phyloP scores from a whole-genome alignment of 1,139 yeast genomes.

The Fermentozyma sake region DNA sequence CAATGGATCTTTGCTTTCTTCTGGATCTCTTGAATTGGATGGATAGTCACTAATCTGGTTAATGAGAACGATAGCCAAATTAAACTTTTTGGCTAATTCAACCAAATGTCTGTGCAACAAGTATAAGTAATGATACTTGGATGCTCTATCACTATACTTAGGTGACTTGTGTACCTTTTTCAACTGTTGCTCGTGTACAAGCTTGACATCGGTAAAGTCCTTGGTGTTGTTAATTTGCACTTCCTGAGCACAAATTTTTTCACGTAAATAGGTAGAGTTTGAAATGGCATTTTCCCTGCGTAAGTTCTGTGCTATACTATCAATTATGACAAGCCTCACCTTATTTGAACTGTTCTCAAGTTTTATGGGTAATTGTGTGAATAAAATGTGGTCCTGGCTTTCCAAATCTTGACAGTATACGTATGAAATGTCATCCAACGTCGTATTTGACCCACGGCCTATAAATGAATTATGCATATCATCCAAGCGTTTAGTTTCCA shows the following conservation, averaged over 20 bases:
- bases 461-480: slow-evolving; percentile 21
- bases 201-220: slow-evolving; percentile 16
- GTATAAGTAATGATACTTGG: slow-evolving; percentile 41
- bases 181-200: slow-evolving; percentile 25
- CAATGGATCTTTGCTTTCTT: slow-evolving; percentile 28
- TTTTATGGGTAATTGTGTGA: slow-evolving; percentile 64
- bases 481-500: slow-evolving; percentile 59
- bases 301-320: slow-evolving; percentile 83
- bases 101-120: slow-evolving; percentile 47
- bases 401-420: slow-evolving; percentile 67
- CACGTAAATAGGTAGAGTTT: slow-evolving; percentile 21
- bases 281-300: slow-evolving; percentile 56
- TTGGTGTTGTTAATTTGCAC: slow-evolving; percentile 12
- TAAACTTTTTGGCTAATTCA: slow-evolving; percentile 41
- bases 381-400: slow-evolving; percentile 67
- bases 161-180: slow-evolving; percentile 25
- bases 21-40: slow-evolving; percentile 18
- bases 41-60: slow-evolving; percentile 71
- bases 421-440: slow-evolving; percentile 51
- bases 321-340: slow-evolving; percentile 60
- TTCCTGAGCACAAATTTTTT: slow-evolving; percentile 21
- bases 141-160: slow-evolving; percentile 25
- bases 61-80: slow-evolving; percentile 64
- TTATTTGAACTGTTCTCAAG: slow-evolving; percentile 30
- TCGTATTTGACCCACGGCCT: slow-evolving; percentile 16